Base-by-base conservation (phyloP, 768 basidiomycete species). In the Suillus weaverae region DNA sequence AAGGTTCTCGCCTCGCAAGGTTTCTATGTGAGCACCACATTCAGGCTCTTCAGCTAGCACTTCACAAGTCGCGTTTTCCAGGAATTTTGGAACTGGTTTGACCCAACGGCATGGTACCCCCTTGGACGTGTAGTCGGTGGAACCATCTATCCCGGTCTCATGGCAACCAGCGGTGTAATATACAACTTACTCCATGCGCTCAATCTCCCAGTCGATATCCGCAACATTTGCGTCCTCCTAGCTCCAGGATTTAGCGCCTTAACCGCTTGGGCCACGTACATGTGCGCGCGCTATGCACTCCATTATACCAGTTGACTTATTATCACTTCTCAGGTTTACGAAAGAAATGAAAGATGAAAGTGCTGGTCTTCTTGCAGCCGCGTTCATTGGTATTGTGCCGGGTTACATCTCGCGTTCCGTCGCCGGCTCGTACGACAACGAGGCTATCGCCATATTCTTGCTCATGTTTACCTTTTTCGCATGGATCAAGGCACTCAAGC, bases 51-150 rank as follows among this genome's bases (percentile, higher is more conserved):
- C 60, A 54, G 62, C 26, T 5, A 11, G 66, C 55, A 33, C 62
- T 30, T 41, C 18, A 41, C 70, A 50, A 69, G 51, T 61, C 51
- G n/a, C 39, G 6, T 61, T 41, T 16, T 62, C 18, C 67, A 97
- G 95, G 97, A 92, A 88, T 99, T 99, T 80, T 99, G 97, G 97
- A 99, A 99, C 74, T 99, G 97, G 97, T 99, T 99, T 75, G 97
- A 99, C 78, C 96, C 96, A 26, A 97, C 97, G 4, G 97, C 97
- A 70, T 99, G 97, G 97, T 99, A 99, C 72, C 97, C 97, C 13
- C 88, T 99, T 0, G 97, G 97, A 53, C 94, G 97, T 71, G 95
- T 97, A 59, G 97, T 99, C 51, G 97, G 97, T 61, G 97, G 97
- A 60, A 99, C 97, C 16, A 92, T 99, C 71, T 99, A 98, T 74